phyloP scores from a whole-genome alignment of 1,139 yeast species.

The Kluyveromyces sp. region DNA sequence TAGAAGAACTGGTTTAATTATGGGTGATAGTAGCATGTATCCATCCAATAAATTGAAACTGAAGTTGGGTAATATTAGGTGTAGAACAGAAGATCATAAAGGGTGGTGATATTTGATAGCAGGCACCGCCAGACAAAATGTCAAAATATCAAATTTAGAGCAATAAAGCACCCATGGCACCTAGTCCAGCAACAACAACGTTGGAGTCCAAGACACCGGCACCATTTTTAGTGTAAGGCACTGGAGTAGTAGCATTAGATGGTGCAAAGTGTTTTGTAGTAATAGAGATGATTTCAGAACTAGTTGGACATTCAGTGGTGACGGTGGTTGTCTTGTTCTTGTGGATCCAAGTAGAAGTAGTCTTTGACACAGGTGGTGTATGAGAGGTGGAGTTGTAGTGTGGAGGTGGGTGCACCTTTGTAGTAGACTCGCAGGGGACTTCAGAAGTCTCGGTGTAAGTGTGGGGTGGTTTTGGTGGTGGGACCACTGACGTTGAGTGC shows the following conservation, averaged over 20 bases:
- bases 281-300: not conserved
- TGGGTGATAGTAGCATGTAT: not conserved
- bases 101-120: not conserved
- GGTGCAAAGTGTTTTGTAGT: conserved; percentile 6
- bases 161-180: conserved; percentile 19
- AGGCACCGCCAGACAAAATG: not conserved
- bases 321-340: conserved; percentile 10
- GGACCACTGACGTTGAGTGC: no score
- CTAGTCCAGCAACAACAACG: conserved; percentile 14
- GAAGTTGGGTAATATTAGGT: not conserved
- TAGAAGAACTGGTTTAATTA: not conserved
- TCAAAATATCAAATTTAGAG: conserved; percentile 12
- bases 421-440: conserved; percentile 3
- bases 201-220: conserved; percentile 28
- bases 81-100: not conserved
- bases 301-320: conserved; percentile 4
- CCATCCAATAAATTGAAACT: not conserved
- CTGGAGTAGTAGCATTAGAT: conserved; percentile 10
- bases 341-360: not conserved
- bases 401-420: not conserved
- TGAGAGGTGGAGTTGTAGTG: not conserved
- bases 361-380: not conserved
- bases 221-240: conserved; percentile 19
- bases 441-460: conserved; percentile 2
- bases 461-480: not conserved